Evolutionary conservation across 2,329 filamentous ascomycete species (phyloP), one percentile per base, ranked within the genome.

Genomic region (Trichoderma sp.): DNA sequence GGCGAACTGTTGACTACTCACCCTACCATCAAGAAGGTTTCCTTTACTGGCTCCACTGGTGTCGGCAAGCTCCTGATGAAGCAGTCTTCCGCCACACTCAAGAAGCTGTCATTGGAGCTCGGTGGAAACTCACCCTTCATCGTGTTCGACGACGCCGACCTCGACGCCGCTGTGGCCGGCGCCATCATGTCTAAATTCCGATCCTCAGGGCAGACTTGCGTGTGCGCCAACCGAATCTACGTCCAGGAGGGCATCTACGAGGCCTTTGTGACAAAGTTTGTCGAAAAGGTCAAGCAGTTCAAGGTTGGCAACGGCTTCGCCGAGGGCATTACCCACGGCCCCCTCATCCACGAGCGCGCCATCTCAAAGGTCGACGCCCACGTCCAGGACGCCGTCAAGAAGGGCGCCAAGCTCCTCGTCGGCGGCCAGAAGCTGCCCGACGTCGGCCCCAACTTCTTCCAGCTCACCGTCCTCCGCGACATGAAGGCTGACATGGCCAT

Each of bases 121-220:
- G 96, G 96, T 73, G 97, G 96, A 65, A 98, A 98, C 83, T 94
- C 96, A 0, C 96, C 96, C 1, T 97, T 98, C 83, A 98, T 98
- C 79, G 95, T 98, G 41, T 98, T 98, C 81, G 95, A 98, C 81
- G 96, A 98, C 81, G 94, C 96, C 24, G 94, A 98, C 82, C 86
- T 98, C 24, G 95, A 98, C 76, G 86, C 88, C 5, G 97, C 97
- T 3, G 95, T 98, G 1, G 86, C 91, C 0, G 96, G 95, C 31
- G 95, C 95, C 65, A 90, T 98, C 72, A 87, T 92, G 29, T 95
- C 91, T 81, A 99, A 98, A 84, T 98, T 98, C 91, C 93, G 97
- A 73, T 95, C 93, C 50, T 97, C 94, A 0, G 97, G 97, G 45
- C 97, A 99, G 88, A 98, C 97, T 0, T 99, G 97, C 84, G 95